Conservation (phyloP, 148 eudicot species). For the Heliamphora exappendiculata region DNA sequence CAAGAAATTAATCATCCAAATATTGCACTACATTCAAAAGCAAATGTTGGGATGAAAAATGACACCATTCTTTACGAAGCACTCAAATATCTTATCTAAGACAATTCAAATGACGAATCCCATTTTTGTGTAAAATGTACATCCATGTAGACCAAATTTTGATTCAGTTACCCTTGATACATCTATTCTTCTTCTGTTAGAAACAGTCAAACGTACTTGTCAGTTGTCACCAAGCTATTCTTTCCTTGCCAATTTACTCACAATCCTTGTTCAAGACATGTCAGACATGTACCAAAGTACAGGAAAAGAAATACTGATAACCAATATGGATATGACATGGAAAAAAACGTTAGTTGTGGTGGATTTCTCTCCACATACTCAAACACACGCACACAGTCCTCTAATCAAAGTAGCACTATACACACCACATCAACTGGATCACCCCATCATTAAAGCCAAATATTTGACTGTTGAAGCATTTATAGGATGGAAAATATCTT, state of each 20-base stretch:
- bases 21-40: neutral
- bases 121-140: neutral
- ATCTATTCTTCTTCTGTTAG: neutral
- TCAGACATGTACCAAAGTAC: neutral
- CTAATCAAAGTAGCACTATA: neutral
- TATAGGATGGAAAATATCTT: neutral
- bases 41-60: neutral
- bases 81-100: neutral
- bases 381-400: neutral
- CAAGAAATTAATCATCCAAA: neutral
- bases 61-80: neutral
- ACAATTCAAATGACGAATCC: neutral
- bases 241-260: neutral
- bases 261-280: neutral
- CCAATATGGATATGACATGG: neutral
- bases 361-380: neutral
- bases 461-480: neutral
- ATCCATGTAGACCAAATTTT: neutral
- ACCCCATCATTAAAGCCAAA: neutral
- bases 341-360: neutral
- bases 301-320: neutral
- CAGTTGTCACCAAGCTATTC: neutral
- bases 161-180: neutral
- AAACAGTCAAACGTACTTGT: neutral
- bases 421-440: neutral